Evolutionary conservation across 1,139 yeast species (phyloP).

Genomic region (Meyerozyma sp.): DNA sequence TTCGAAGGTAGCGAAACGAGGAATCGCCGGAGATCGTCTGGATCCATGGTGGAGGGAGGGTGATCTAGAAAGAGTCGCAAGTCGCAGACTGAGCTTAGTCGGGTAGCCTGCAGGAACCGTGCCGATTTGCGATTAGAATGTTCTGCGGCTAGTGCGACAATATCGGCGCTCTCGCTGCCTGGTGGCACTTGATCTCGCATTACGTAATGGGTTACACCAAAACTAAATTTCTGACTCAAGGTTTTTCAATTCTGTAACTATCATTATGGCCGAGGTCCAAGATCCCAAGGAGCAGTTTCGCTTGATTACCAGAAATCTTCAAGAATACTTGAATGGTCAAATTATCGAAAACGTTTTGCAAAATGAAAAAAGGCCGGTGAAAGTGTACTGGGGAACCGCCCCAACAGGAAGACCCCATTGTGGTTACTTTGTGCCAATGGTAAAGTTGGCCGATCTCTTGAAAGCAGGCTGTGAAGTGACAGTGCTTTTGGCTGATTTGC

Average conservation of each 20-base stretch:
- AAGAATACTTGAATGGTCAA: constrained; percentile 86
- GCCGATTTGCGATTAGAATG: too few species aligned
- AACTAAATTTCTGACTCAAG: background rate
- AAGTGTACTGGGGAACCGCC: constrained; percentile 86
- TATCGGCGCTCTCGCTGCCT: too few species aligned
- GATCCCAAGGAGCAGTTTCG: constrained; percentile 64
- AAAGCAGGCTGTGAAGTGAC: constrained; percentile 95
- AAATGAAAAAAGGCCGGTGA: constrained; percentile 74
- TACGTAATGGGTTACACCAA: background rate
- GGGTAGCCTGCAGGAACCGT: too few species aligned
- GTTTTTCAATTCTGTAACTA: background rate
- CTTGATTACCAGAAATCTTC: constrained; percentile 79
- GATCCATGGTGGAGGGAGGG: background rate
- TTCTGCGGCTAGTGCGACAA: background rate
- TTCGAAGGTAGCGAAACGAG: background rate
- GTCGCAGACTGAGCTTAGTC: background rate
- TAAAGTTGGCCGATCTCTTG: constrained; percentile 89
- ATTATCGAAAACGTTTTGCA: constrained; percentile 82
- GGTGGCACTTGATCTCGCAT: background rate
- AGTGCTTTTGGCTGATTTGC: constrained; percentile 92
- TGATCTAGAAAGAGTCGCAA: background rate
- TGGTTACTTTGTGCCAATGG: constrained; percentile 98
- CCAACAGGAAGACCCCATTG: constrained; percentile 98
- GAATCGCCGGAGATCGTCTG: background rate
- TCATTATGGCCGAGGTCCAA: constrained; percentile 17